phyloP scores from a whole-genome alignment of 192 early-diverging fungal genomes.

The Coemansia sp. region DNA sequence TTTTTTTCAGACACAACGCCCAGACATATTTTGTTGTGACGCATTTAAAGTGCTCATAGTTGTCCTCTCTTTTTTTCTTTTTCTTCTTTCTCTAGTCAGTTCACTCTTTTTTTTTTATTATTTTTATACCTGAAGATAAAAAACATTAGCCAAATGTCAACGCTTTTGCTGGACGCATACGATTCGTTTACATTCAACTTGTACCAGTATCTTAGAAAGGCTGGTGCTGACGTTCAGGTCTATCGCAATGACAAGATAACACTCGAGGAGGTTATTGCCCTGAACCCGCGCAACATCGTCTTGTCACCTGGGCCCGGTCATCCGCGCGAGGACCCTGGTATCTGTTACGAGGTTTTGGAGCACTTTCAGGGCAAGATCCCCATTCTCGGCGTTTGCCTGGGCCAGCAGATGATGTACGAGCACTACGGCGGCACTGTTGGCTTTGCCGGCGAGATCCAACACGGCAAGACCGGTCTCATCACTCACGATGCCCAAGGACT shows the following conservation, averaged over 20 bases:
- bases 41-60: not conserved
- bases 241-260: constrained; percentile 94
- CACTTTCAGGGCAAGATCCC: constrained; percentile 95
- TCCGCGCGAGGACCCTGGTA: constrained; percentile 85
- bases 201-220: constrained; percentile 90
- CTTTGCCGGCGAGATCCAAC: constrained; percentile 95
- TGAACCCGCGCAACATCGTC: constrained; percentile 92
- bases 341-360: constrained; percentile 84
- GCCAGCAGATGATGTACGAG: constrained; percentile 98
- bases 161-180: constrained; percentile 95
- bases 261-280: constrained; percentile 75
- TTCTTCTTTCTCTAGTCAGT: not conserved
- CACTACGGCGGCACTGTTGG: constrained; percentile 91
- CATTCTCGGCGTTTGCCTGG: constrained; percentile 96
- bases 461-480: constrained; percentile 94
- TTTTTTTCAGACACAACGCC: not conserved
- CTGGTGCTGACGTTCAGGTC: constrained; percentile 92
- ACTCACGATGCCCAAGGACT: constrained; percentile 90
- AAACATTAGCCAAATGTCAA: constrained; percentile 30
- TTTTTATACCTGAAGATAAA: not conserved
- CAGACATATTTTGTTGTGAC: not conserved
- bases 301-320: constrained; percentile 97
- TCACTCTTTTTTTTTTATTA: constrained; percentile 1
- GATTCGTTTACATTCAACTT: constrained; percentile 99
- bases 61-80: not conserved